Base-by-base conservation (phyloP, 129 eudicot species). In the Apium graveolens region DNA sequence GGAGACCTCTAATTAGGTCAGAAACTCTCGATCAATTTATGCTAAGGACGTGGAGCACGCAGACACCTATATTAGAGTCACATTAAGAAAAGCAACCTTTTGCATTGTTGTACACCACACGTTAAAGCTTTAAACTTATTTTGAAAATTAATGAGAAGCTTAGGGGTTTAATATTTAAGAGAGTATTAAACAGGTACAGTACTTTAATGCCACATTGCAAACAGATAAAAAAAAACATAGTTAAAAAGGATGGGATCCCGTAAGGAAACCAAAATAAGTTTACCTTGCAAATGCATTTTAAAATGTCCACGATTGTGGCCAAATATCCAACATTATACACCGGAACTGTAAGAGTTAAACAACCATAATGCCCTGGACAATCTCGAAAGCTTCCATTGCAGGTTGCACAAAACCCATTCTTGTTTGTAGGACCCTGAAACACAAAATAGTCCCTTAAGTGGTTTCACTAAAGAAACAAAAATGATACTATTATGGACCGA, bases 251-350 rank as follows among this genome's bases (percentile, higher is more conserved):
- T n/a, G 66, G 66, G 66, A 3, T 60, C 31, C 68, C 12, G 3
- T 60, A 60, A n/a, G 9, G 68, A 60, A 68, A 32, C n/a, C n/a
- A 68, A 32, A 11, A 32, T 16, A 24, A 31, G 12, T 69, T 14
- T 88, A 95, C 97, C 97, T 96, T 96, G 96, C 99, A 96, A 49
- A 96, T 96, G 86, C 97, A 90, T 87, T 92, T 96, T 89, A 96
- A 83, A 85, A 96, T 89, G 79, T 92, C 96, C 43, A 92, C 89
- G 43, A 92, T 86, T 57, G 92, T 91, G 77, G 86, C 62, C n/a
- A 96, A 74, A 79, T 86, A 96, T 42, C 99, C 99, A 79, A 89
- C 89, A 85, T 96, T 89, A 78, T 80, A 96, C 73, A 92, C 99
- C 44, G 99, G 99, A 39, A 96, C 80, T 4, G 85, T 85, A 70